Conservation (phyloP, 768 basidiomycete genomes). For the Lactarius indigo region DNA sequence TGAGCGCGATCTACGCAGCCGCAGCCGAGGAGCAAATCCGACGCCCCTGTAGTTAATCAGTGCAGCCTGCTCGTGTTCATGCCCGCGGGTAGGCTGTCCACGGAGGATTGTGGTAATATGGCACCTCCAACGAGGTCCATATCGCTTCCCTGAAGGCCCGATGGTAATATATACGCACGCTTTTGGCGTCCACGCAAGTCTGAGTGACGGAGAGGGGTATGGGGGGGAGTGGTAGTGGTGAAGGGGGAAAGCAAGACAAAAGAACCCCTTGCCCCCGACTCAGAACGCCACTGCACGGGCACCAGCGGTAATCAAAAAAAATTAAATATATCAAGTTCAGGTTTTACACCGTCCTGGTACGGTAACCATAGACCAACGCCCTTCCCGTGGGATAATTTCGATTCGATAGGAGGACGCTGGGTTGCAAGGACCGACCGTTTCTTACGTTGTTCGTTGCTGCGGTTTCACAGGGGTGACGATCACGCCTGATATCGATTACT, state of each 20-base stretch:
- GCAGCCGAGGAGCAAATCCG: background rate
- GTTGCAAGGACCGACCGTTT: background rate
- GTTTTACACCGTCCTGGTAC: background rate
- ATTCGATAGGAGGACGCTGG: background rate
- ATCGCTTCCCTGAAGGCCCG: background rate
- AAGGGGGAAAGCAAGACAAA: background rate
- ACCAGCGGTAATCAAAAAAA: background rate
- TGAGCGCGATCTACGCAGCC: background rate
- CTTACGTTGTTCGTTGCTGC: background rate
- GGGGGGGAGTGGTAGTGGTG: background rate
- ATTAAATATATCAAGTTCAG: background rate
- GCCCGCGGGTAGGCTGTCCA: background rate
- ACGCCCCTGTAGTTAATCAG: background rate
- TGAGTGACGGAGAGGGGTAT: background rate
- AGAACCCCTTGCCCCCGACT: background rate
- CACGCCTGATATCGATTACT: background rate
- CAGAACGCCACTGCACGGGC: background rate
- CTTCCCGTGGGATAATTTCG: background rate
- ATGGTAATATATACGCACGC: background rate
- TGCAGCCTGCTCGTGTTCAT: background rate
- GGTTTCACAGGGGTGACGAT: background rate
- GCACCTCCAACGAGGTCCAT: background rate
- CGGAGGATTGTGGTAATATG: background rate
- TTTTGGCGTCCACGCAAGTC: background rate
- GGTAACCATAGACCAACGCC: too few relatives aligned